Conservation (phyloP, 108 stramenopile species). For the Schizochytrium sp. region DNA sequence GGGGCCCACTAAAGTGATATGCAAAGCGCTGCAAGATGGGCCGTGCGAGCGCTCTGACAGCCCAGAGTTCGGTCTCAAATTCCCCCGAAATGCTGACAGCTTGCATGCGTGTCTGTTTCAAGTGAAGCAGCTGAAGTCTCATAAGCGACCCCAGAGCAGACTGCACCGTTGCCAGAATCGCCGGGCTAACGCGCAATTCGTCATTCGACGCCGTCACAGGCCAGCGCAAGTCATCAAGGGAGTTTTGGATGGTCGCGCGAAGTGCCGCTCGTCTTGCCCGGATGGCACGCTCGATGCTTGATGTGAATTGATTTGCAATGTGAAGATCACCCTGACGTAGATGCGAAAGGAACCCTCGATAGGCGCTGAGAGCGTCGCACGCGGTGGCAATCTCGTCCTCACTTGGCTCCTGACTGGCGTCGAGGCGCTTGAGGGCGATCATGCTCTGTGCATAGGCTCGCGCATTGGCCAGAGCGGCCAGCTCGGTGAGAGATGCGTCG, state of each 20-base stretch:
- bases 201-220: neutral
- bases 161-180: neutral
- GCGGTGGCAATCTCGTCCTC: neutral
- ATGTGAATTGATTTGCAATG: neutral
- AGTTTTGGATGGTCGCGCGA: neutral
- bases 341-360: neutral
- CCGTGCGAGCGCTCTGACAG: neutral
- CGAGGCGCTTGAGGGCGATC: neutral
- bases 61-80: neutral
- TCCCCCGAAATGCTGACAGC: neutral
- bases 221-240: neutral
- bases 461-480: neutral
- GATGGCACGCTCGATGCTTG: neutral
- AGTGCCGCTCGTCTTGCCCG: neutral
- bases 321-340: neutral
- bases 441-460: neutral
- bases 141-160: neutral
- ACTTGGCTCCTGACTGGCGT: neutral
- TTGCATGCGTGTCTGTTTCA: neutral
- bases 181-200: neutral
- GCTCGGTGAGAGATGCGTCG: neutral
- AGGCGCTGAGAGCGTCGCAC: neutral
- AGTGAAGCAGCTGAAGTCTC: neutral
- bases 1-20: slow-evolving; percentile 5
- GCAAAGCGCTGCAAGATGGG: neutral